Evolutionary conservation across 208 protist species (phyloP).

Genomic region (Vickermania spadyakhi): DNA sequence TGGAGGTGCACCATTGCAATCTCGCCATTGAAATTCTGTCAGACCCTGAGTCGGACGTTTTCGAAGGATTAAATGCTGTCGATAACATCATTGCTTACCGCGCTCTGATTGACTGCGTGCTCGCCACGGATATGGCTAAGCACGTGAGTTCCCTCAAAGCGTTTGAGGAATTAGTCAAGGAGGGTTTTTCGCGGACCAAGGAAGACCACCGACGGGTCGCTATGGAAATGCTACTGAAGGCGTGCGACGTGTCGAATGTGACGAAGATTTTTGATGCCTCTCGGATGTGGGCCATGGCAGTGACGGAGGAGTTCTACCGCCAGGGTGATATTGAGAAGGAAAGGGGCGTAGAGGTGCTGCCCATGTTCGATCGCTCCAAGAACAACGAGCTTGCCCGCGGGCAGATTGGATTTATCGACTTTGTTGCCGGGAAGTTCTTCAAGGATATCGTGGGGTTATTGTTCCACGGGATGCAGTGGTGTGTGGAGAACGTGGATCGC

Average conservation of each 20-base stretch:
- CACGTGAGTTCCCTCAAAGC: slow-evolving; percentile 35
- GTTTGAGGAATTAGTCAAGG: slow-evolving; percentile 16
- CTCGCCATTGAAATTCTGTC: slow-evolving; percentile 71
- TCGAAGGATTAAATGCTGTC: slow-evolving; percentile 52
- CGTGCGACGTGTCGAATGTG: slow-evolving; percentile 77
- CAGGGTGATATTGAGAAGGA: slow-evolving; percentile 86
- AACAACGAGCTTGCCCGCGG: slow-evolving; percentile 79
- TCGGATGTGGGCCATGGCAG: slow-evolving; percentile 65
- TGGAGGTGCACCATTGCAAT: slow-evolving; percentile 53
- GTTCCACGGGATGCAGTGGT: slow-evolving; percentile 70
- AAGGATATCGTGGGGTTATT: slow-evolving; percentile 39
- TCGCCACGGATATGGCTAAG: slow-evolving; percentile 81
- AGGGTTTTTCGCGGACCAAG: slow-evolving; percentile 22
- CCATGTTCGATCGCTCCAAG: slow-evolving; percentile 79
- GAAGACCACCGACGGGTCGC: slow-evolving; percentile 17
- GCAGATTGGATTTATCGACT: slow-evolving; percentile 83
- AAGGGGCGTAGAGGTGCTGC: slow-evolving; percentile 67
- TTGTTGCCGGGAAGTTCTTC: slow-evolving; percentile 73
- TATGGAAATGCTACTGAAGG: slow-evolving; percentile 77
- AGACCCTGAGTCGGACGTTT: slow-evolving; percentile 60
- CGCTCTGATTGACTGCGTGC: slow-evolving; percentile 68
- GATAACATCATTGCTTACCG: slow-evolving; percentile 47
- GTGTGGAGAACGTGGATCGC: slow-evolving; percentile 44
- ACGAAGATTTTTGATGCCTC: slow-evolving; percentile 79
- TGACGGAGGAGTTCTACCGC: slow-evolving; percentile 85